Percentiles rank a stretch among this genome's conserved stretches.
These are phyloP conservation scores for Picea mariana DNA, from an alignment of 83 land plant species.

Conservation along the genomic window DNA sequence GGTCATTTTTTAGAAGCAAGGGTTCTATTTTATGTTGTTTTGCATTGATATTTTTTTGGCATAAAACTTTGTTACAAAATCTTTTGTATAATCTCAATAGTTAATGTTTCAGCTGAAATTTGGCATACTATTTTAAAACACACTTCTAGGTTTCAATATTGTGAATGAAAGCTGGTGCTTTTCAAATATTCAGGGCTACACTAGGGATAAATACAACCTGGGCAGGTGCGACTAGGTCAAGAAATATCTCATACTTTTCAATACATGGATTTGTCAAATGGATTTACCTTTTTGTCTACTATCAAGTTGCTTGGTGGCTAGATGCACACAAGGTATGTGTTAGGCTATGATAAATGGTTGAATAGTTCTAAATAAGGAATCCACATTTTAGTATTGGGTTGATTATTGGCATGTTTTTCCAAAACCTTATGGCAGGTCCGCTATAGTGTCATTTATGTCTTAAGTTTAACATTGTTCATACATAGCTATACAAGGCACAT, in stretches of 20 bases:
- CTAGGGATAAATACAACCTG: too few species aligned
- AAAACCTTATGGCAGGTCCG: not conserved
- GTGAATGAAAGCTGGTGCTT: not conserved
- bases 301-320: not conserved
- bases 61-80: too few species aligned
- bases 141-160: not conserved
- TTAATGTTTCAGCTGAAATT: not conserved
- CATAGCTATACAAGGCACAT: too few species aligned
- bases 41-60: not conserved
- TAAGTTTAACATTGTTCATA: too few species aligned
- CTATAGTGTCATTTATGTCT: too few species aligned
- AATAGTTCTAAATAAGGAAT: not conserved
- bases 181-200: slow-evolving; percentile 39
- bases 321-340: not conserved
- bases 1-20: not conserved
- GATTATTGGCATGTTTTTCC: slow-evolving; percentile 72
- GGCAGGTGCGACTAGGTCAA: too few species aligned
- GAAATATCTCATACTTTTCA: too few species aligned
- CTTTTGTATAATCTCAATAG: too few species aligned
- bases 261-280: too few species aligned
- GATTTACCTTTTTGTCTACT: not conserved
- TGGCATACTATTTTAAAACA: not conserved
- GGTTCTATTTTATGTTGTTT: not conserved
- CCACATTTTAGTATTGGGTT: slow-evolving; percentile 25
- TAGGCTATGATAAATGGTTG: not conserved